Base-by-base conservation (phyloP, 1,284 basidiomycete genomes). In the Rhodotorula sp. region DNA sequence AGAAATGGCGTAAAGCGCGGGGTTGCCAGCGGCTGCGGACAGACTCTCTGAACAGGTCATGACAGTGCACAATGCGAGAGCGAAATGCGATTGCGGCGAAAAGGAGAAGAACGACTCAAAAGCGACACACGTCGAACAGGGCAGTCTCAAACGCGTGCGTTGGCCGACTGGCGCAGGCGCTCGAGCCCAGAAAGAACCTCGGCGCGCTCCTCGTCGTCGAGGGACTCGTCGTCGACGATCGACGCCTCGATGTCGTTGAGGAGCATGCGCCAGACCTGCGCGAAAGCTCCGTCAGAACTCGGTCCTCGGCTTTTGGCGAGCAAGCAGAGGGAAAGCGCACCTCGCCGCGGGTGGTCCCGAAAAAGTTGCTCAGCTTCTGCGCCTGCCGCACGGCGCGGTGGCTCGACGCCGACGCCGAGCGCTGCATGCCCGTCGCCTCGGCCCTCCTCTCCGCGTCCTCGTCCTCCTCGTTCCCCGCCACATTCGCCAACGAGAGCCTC, bases 341-440 rank as follows among this genome's bases (percentile, higher is more conserved):
- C 57, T 71, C 73, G 48, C 73, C 73, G 23, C 59, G 54, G 44
- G 70, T 66, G 45, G 69, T 71, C 1, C 73, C 73, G 34, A 74
- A 64, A 19, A 74, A 63, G 9, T 27, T 42, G 42, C 59, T 34
- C 17, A 74, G 27, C 52, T 75, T 75, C 50, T 68, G 67, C 52
- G 71, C 71, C 60, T 68, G 63, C 66, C 49, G 25, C 16, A 74
- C 67, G 14, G 68, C 57, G 4, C 63, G 59, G 1, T 53, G 50
- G 16, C 54, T 59, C 42, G n/a, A 50, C 59, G 60, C 23, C 14
- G 45, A 27, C 14, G 44, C 3, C 1, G 27, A 48, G 1, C 63
- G 42, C 23, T 7, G 21, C 65, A 60, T 56, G 13, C 34, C 17
- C 41, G 56, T 14, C 23, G 49, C 60, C 5, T 16, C 53, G 5